phyloP scores from a whole-genome alignment of 1,139 yeast species.

The Pichia inconspicua region DNA sequence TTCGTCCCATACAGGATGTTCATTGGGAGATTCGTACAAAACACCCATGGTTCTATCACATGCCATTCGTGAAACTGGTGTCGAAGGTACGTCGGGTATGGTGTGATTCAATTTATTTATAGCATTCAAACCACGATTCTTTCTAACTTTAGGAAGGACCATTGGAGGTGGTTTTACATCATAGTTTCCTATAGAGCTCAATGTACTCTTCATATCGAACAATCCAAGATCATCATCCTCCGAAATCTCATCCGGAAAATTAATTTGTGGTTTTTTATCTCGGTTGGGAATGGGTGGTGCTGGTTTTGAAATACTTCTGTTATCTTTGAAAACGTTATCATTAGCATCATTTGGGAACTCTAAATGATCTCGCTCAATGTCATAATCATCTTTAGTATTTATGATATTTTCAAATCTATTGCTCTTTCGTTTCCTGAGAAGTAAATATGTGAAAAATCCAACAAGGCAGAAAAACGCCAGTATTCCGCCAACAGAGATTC shows the following conservation, averaged over 20 bases:
- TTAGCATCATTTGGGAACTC: not conserved
- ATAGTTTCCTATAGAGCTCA: constrained; percentile 2
- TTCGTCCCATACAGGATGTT: constrained; percentile 14
- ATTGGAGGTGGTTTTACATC: constrained; percentile 1
- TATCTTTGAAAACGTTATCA: not conserved
- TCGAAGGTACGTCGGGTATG: constrained; percentile 5
- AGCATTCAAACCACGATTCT: constrained; percentile 6
- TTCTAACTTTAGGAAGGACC: constrained; percentile 6
- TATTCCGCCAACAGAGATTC: constrained; percentile 37
- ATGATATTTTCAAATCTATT: not conserved
- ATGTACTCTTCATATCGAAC: constrained; percentile 14
- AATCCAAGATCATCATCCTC: constrained; percentile 3
- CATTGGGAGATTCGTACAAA: constrained; percentile 15
- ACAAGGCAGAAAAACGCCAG: constrained; percentile 30
- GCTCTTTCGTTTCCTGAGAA: constrained; percentile 12
- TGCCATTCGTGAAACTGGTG: constrained; percentile 4
- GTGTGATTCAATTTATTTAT: constrained; percentile 10
- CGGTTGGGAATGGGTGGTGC: constrained; percentile 8
- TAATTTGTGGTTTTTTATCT: constrained; percentile 2
- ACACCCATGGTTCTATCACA: constrained; percentile 16
- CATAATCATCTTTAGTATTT: not conserved
- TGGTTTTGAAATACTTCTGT: too few species aligned
- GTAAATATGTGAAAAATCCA: constrained; percentile 18
- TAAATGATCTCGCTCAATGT: not conserved
- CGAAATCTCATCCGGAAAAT: not conserved